Percentiles rank a stretch among this genome's conserved stretches.
Conservation (phyloP, 148 eudicot species). For the Amaranthus hypochondriacus region DNA sequence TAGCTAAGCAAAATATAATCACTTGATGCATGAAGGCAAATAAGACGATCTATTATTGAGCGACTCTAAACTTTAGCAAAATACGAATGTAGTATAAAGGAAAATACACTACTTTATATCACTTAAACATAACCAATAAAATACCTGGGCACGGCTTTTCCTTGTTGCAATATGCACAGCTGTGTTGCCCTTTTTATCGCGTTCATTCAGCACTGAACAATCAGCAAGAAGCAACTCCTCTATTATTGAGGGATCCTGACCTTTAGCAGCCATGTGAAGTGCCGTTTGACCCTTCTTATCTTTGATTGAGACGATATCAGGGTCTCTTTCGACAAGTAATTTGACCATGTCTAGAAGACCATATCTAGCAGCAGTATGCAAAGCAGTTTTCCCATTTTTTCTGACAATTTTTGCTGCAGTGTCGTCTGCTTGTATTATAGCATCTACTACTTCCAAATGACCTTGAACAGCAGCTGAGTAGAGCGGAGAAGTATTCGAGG, state of each 20-base stretch:
- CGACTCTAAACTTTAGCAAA: too few species aligned
- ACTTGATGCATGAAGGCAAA: too few species aligned
- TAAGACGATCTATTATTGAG: too few species aligned
- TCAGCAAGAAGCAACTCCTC: conserved; percentile 77
- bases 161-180: conserved; percentile 84
- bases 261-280: conserved; percentile 92
- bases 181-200: conserved; percentile 88
- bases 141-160: conserved; percentile 81
- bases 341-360: conserved; percentile 55
- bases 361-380: conserved; percentile 78
- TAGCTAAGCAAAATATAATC: too few species aligned
- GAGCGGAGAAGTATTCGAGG: conserved; percentile 74
- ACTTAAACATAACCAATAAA: background rate
- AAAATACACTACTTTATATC: too few species aligned
- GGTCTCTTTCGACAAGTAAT: conserved; percentile 58
- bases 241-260: conserved; percentile 62
- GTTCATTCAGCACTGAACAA: conserved; percentile 66
- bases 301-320: conserved; percentile 59
- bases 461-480: conserved; percentile 77
- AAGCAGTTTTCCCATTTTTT: conserved; percentile 88
- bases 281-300: conserved; percentile 96
- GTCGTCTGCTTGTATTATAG: conserved; percentile 59
- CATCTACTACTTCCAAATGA: conserved; percentile 71
- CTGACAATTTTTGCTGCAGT: conserved; percentile 52
- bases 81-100: too few species aligned